Base-by-base conservation (phyloP, 768 basidiomycete species). In the Russula dissimulans region DNA sequence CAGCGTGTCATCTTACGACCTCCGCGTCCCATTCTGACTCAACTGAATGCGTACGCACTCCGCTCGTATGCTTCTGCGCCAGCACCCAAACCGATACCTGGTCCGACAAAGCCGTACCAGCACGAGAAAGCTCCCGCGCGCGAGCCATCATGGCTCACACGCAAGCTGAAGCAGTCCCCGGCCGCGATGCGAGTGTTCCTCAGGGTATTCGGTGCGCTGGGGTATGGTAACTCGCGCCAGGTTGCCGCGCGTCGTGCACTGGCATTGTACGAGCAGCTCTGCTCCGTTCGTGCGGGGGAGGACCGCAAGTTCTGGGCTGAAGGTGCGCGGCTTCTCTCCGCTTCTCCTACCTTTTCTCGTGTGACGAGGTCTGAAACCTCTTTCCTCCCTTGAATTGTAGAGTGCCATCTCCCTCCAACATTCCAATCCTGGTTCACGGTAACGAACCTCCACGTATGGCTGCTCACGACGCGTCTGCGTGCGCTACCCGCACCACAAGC, bases 361-460 rank as follows among this genome's bases (percentile, higher is more conserved):
- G 3, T 34, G 18, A n/a, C 26, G 5, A 26, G 10, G 6, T 18
- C 15, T 22, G 0, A 12, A 11, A 5, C 36, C 12, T 48, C n/a
- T 29, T 10, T n/a, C 22, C 15, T n/a, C 15, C 11, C n/a, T n/a
- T 3, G 42, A 9, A 45, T 41, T 14, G 0, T 67, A 97, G 95
- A 83, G 61, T 95, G 90, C 68, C 78, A 78, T 60, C 79, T 97
- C 6, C 93, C 95, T 10, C 87, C 87, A 12, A 97, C 95, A 0
- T 97, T 95, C 72, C 95, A 97, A 68, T 91, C 95, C 15, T 97
- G 94, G 90, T 97, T 97, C 74, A 91, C 90, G 4, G 75, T 97
- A 53, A 91, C 91, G 32, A 93, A 95, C 65, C 78, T 97, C 32
- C 93, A 98, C 72, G 77, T 97, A 50, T 95, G 94, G 88, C 77